Conservation (phyloP, 257 asterid species). For the Nyctanthes arbortristis region DNA sequence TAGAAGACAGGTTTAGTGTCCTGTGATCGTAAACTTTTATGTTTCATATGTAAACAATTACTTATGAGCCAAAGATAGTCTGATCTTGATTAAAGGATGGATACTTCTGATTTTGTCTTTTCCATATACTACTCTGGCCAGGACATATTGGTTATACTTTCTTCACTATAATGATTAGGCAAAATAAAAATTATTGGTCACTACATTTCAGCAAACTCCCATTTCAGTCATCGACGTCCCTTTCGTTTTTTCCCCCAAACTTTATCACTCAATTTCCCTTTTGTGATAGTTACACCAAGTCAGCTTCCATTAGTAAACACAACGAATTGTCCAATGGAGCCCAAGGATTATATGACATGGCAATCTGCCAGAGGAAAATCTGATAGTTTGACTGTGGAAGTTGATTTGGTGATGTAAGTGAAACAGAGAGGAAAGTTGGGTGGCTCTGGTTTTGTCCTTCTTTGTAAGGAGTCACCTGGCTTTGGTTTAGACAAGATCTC, state of each 20-base stretch:
- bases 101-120: background rate
- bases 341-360: background rate
- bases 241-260: background rate
- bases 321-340: background rate
- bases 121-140: background rate
- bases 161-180: background rate
- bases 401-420: background rate
- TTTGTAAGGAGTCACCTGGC: background rate
- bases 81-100: background rate
- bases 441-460: background rate
- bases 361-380: background rate
- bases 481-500: conserved; percentile 3
- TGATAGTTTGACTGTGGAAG: background rate
- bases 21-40: conserved; percentile 3
- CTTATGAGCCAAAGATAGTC: background rate
- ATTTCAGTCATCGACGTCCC: background rate
- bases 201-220: background rate
- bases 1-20: background rate
- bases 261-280: background rate
- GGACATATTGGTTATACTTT: too few relatives aligned
- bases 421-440: background rate
- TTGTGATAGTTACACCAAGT: background rate
- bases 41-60: background rate
- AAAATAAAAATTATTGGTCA: background rate
- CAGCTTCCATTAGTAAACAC: background rate